Evolutionary conservation across 164 flowering plant genomes (phyloP), one percentile per base, ranked within the genome.

Genomic region (Vitis riparia): DNA sequence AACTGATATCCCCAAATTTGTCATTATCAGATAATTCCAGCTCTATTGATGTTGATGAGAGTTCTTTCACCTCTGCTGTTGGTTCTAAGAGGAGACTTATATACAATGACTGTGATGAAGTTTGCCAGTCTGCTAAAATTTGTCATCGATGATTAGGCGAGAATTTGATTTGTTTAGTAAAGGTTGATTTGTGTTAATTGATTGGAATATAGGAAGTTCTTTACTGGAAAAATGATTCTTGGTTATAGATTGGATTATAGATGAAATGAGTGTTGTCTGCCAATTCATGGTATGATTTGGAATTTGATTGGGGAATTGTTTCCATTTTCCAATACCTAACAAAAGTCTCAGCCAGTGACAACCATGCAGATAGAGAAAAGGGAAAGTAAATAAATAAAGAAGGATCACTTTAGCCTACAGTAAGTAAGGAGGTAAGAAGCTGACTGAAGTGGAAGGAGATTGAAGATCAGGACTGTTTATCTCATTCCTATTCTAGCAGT

Each of bases 71-170:
- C 3, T 51, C 70, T n/a, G 71, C 51, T 65, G 67, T 55, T 59
- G 71, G 74, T n/a, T 29, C 55, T 49, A 81, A 79, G 70, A 76
- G 87, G 63, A 76, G 72, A 37, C 79, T 80, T 13, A 17, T 68
- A 29, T 81, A 27, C 71, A 66, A 29, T 49, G 75, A 71, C 37
- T 55, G 32, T 50, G 81, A 78, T 44, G 68, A 71, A 8, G 12
- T 47, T 57, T 29, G 68, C 58, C 73, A 61, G n/a, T 49, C 3
- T 4, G 75, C 47, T 63, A 77, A 75, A 67, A 70, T 48, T 30
- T 37, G 16, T 58, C 51, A 71, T 32, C 70, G 62, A 60, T 79
- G 60, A 62, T 16, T 5, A 13, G 16, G 32, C 27, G 11, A 62
- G 13, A 15, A 10, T 57, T 64, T 57, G 52, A 30, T 66, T 47